phyloP scores from a whole-genome alignment of 345 rosid species.

The Noccaea bulbosa region DNA sequence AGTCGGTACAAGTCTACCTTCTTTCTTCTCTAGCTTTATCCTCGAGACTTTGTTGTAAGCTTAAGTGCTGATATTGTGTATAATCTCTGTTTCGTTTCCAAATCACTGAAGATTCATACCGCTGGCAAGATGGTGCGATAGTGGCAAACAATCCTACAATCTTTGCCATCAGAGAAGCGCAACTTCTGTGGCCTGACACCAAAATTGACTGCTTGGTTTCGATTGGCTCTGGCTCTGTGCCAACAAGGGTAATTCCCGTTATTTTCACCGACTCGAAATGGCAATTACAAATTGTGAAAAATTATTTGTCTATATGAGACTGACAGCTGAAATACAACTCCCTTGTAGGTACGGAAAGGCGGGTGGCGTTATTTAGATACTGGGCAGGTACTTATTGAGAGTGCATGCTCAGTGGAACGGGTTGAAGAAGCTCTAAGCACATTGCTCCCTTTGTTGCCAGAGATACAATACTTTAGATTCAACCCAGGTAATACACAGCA shows the following conservation, averaged over 20 bases:
- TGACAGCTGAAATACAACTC: slow-evolving; percentile 1
- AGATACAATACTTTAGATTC: slow-evolving; percentile 86
- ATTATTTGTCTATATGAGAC: slow-evolving; percentile 3
- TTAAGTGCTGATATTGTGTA: slow-evolving; percentile 13
- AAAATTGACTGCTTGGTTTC: slow-evolving; percentile 94
- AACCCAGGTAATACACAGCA: slow-evolving; percentile 71
- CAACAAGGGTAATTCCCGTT: slow-evolving; percentile 72
- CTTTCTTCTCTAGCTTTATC: slow-evolving; percentile 21
- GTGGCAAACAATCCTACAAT: slow-evolving; percentile 97
- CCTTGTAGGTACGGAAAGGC: slow-evolving; percentile 77
- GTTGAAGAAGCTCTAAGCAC: slow-evolving; percentile 97
- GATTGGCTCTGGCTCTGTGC: slow-evolving; percentile 95
- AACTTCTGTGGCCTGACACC: slow-evolving; percentile 98
- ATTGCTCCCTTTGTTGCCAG: slow-evolving; percentile 92
- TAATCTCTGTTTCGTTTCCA: slow-evolving; percentile 21
- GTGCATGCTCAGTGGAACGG: slow-evolving; percentile 98
- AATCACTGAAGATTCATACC: slow-evolving; percentile 61
- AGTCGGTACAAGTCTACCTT: slow-evolving; percentile 57
- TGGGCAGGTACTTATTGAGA: slow-evolving; percentile 96
- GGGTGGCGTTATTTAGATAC: slow-evolving; percentile 99
- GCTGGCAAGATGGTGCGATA: slow-evolving; percentile 99
- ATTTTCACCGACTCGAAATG: slow-evolving; percentile 12
- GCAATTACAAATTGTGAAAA: slow-evolving; percentile 6
- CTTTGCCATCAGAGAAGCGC: slow-evolving; percentile 95
- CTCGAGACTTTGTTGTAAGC: slow-evolving; percentile 1